These are phyloP conservation scores for Aureobasidium vineae DNA, from an alignment of 2,329 filamentous ascomycete species.

Conservation along the genomic window DNA sequence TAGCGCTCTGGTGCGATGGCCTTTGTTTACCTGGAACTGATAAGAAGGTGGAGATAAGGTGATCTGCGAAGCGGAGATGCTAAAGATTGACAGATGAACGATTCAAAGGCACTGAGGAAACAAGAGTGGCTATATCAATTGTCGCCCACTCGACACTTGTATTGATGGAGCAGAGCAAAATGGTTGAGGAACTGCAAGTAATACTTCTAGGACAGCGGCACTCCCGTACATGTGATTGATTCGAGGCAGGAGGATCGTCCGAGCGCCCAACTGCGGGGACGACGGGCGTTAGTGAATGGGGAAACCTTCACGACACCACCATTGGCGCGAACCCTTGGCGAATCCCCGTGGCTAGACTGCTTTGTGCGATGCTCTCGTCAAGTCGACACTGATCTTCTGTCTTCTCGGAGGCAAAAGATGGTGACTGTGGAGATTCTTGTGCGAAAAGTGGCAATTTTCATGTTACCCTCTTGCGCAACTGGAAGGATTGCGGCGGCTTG, in stretches of 20 bases:
- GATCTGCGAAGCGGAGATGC: constrained; percentile 7
- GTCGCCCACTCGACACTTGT: not conserved
- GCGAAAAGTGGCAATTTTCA: constrained; percentile 5
- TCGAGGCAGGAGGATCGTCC: constrained; percentile 17
- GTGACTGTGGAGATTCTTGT: not conserved
- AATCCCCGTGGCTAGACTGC: not conserved
- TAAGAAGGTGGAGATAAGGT: constrained; percentile 23
- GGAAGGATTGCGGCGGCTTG: not conserved
- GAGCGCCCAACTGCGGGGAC: constrained; percentile 16
- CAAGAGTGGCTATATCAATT: not conserved
- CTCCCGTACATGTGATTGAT: constrained; percentile 19
- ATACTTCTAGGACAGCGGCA: constrained; percentile 17
- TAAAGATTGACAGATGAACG: not conserved
- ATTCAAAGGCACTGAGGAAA: not conserved
- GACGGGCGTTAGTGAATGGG: constrained; percentile 17
- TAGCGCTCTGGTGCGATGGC: not conserved
- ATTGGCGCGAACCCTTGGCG: constrained; percentile 19
- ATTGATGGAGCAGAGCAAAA: constrained; percentile 9
- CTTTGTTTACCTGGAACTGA: constrained; percentile 22
- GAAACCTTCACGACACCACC: constrained; percentile 7
- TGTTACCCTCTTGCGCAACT: constrained; percentile 17
- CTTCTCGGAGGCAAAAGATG: not conserved
- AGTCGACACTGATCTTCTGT: not conserved
- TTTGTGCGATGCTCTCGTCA: not conserved
- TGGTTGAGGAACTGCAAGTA: constrained; percentile 23